Conservation (phyloP, 352 stramenopile species). For the Phytophthora pluvialis region DNA sequence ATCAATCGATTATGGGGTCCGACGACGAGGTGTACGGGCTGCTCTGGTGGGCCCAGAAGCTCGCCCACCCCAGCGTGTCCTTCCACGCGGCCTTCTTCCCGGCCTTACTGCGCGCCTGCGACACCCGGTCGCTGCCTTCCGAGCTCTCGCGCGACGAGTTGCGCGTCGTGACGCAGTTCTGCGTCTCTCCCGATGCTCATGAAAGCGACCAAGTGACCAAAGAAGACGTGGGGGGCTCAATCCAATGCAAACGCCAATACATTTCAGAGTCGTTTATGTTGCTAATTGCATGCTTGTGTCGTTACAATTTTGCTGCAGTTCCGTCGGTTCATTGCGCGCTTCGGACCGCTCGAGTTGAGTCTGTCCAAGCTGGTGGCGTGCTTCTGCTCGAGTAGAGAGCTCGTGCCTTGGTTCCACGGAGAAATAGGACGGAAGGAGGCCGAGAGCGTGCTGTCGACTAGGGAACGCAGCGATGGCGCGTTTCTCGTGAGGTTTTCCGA, state of each 20-base stretch:
- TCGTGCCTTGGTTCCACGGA: slow-evolving; percentile 82
- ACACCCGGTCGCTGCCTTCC: slow-evolving; percentile 36
- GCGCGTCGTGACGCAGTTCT: slow-evolving; percentile 59
- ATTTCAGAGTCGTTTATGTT: background rate
- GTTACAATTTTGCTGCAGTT: slow-evolving; percentile 46
- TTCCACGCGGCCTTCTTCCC: slow-evolving; percentile 60
- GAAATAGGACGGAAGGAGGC: slow-evolving; percentile 55
- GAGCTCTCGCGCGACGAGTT: slow-evolving; percentile 68
- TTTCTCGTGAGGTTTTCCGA: slow-evolving; percentile 86
- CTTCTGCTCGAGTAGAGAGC: slow-evolving; percentile 61
- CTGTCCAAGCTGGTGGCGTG: slow-evolving; percentile 67
- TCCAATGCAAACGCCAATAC: background rate
- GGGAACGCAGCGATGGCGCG: slow-evolving; percentile 53
- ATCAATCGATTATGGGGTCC: slow-evolving; percentile 12
- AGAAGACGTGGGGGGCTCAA: slow-evolving; percentile 41
- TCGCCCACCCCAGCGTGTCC: slow-evolving; percentile 31
- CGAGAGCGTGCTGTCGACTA: slow-evolving; percentile 44
- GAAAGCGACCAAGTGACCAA: slow-evolving; percentile 50
- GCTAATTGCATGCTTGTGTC: slow-evolving; percentile 9
- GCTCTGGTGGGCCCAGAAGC: slow-evolving; percentile 49
- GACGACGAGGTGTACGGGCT: slow-evolving; percentile 25
- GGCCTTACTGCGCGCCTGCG: slow-evolving; percentile 51
- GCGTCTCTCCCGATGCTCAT: slow-evolving; percentile 51
- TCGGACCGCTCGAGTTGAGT: slow-evolving; percentile 67
- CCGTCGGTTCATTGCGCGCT: slow-evolving; percentile 66